A percentile compares a stretch with the other conserved stretches of the same genome.
phyloP scores from a whole-genome alignment of 1,284 basidiomycete species.

The Cystobasidiaceae sp. region DNA sequence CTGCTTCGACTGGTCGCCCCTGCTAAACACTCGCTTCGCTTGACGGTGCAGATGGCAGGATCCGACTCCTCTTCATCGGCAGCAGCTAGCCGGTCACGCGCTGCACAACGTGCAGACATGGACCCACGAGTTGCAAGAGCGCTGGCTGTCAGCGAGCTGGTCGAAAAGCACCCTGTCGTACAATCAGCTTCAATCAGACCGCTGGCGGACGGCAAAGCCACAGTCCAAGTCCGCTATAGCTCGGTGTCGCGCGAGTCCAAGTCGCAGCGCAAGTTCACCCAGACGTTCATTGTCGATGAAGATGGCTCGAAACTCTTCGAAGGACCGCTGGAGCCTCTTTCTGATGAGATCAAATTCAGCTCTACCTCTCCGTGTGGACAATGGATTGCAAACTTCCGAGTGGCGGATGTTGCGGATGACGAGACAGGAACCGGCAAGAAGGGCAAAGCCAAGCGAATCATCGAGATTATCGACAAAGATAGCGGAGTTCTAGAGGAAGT shows the following conservation, averaged over 20 bases:
- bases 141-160: not conserved
- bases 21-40: too few relatives aligned
- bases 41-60: too few relatives aligned
- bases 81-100: too few relatives aligned
- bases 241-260: not conserved
- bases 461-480: constrained; percentile 59
- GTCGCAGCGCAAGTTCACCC: not conserved
- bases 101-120: not conserved
- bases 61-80: too few relatives aligned
- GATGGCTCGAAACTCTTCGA: not conserved
- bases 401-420: constrained; percentile 13
- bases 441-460: constrained; percentile 52
- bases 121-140: not conserved
- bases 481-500: constrained; percentile 47
- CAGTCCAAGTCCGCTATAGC: not conserved
- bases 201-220: not conserved
- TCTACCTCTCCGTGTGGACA: not conserved
- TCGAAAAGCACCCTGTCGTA: constrained; percentile 1
- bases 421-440: too few relatives aligned
- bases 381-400: constrained; percentile 1
- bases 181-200: not conserved
- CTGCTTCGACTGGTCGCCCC: too few relatives aligned
- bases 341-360: constrained; percentile 1
- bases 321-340: not conserved
- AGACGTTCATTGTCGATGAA: not conserved